Percentiles rank a stretch among this genome's conserved stretches.
These are phyloP conservation scores for Endothia cerciana DNA, from an alignment of 2,329 filamentous ascomycete genomes.

Conservation along the genomic window DNA sequence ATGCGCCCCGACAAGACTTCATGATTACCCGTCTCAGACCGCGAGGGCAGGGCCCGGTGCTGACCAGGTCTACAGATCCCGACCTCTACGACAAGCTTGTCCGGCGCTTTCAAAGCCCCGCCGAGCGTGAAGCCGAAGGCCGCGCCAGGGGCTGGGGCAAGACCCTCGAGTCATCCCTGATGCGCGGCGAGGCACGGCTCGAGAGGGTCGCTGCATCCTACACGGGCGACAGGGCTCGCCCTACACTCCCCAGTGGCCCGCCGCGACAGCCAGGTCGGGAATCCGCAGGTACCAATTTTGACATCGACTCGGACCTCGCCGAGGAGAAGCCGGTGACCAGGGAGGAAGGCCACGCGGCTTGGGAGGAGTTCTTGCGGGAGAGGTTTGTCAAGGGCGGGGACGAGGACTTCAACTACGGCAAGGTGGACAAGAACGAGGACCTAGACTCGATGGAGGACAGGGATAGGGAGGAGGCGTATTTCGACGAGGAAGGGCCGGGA, in stretches of 20 bases:
- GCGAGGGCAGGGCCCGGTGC: not conserved
- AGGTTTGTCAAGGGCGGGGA: conserved; percentile 78
- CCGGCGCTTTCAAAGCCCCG: conserved; percentile 72
- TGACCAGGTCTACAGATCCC: conserved; percentile 57
- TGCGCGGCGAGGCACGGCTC: conserved; percentile 77
- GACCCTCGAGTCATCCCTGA: conserved; percentile 75
- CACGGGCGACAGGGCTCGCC: conserved; percentile 39
- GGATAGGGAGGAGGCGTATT: conserved; percentile 76
- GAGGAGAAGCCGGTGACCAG: conserved; percentile 55
- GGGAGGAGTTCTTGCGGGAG: conserved; percentile 72
- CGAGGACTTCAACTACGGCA: conserved; percentile 75
- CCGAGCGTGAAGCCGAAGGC: conserved; percentile 75
- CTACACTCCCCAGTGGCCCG: not conserved
- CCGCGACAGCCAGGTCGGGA: not conserved
- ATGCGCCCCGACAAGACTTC: too few relatives aligned
- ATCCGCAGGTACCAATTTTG: conserved; percentile 34
- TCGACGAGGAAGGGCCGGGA: conserved; percentile 76
- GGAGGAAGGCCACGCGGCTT: conserved; percentile 69
- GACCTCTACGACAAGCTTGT: conserved; percentile 82
- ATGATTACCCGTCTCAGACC: too few relatives aligned
- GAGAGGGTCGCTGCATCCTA: conserved; percentile 50
- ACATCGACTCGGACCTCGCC: conserved; percentile 52
- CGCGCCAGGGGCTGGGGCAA: conserved; percentile 77
- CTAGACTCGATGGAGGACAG: conserved; percentile 65
- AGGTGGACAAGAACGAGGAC: conserved; percentile 72